phyloP scores from a whole-genome alignment of 2,329 filamentous ascomycete genomes.

The Ceratocystis papillata region DNA sequence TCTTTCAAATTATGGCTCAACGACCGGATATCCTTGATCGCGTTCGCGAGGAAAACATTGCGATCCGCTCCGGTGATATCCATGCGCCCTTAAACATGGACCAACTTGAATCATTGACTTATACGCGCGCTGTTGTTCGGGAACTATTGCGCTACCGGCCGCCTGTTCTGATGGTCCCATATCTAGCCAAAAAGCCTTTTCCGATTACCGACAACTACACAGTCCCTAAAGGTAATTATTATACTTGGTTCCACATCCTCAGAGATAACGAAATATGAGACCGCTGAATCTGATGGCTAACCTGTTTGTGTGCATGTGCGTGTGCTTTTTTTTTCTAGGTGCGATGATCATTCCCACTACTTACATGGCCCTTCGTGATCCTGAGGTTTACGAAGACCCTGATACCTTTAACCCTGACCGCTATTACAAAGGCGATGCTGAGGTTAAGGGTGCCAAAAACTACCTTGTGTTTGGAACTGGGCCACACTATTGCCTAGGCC shows the following conservation, averaged over 20 bases:
- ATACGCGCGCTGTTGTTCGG: slow-evolving; percentile 83
- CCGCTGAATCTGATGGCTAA: slow-evolving; percentile 25
- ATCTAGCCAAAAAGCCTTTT: slow-evolving; percentile 89
- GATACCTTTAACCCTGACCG: slow-evolving; percentile 83
- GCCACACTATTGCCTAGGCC: slow-evolving; percentile 91
- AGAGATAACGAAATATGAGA: neutral
- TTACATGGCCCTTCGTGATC: slow-evolving; percentile 82
- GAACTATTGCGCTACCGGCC: slow-evolving; percentile 89
- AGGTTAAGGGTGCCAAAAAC: slow-evolving; percentile 80
- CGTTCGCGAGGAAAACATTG: slow-evolving; percentile 81
- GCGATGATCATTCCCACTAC: slow-evolving; percentile 91
- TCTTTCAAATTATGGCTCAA: slow-evolving; percentile 90
- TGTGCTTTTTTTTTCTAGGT: slow-evolving; percentile 36
- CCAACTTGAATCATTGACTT: slow-evolving; percentile 75
- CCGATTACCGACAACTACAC: slow-evolving; percentile 80
- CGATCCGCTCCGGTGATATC: slow-evolving; percentile 62
- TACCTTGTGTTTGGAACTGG: slow-evolving; percentile 93
- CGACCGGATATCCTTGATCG: slow-evolving; percentile 85
- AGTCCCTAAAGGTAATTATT: slow-evolving; percentile 63
- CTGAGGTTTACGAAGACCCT: slow-evolving; percentile 81
- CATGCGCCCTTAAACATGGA: slow-evolving; percentile 66
- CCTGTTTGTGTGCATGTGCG: neutral
- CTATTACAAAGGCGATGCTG: slow-evolving; percentile 82
- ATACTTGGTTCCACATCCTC: neutral
- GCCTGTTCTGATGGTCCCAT: slow-evolving; percentile 94